Percentiles rank a stretch among this genome's conserved stretches.
These are phyloP conservation scores for Eucalyptus urophylla DNA, from an alignment of 345 rosid genomes.

Conservation along the genomic window DNA sequence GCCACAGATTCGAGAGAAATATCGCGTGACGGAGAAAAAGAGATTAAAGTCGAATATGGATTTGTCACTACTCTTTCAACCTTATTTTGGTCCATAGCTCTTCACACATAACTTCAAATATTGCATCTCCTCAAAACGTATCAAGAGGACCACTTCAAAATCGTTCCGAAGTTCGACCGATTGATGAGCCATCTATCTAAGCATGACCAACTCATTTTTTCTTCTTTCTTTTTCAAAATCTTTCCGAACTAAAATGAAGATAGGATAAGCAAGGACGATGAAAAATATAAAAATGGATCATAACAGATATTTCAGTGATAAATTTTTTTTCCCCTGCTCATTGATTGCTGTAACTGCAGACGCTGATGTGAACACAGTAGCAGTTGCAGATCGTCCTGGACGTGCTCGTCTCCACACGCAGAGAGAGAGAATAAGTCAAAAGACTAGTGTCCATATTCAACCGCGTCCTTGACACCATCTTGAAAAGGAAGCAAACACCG, in stretches of 20 bases:
- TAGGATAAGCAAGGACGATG: neutral
- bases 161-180: neutral
- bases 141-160: neutral
- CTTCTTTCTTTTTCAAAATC: neutral
- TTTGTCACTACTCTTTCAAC: neutral
- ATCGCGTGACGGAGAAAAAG: neutral
- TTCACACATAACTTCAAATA: neutral
- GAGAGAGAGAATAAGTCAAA: neutral
- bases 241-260: neutral
- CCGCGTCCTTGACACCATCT: neutral
- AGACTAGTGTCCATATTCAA: neutral
- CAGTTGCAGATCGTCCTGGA: neutral
- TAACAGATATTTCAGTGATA: neutral
- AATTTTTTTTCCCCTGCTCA: no score
- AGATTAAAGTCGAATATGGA: neutral
- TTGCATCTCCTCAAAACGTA: neutral
- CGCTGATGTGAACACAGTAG: neutral
- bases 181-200: neutral
- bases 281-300: neutral
- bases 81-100: rapidly evolving
- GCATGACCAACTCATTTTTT: neutral
- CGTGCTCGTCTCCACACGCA: neutral
- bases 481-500: neutral
- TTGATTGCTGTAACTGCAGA: neutral
- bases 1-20: neutral